Evolutionary conservation across 2,329 filamentous ascomycete genomes (phyloP).

Genomic region (Ustulina deusta): DNA sequence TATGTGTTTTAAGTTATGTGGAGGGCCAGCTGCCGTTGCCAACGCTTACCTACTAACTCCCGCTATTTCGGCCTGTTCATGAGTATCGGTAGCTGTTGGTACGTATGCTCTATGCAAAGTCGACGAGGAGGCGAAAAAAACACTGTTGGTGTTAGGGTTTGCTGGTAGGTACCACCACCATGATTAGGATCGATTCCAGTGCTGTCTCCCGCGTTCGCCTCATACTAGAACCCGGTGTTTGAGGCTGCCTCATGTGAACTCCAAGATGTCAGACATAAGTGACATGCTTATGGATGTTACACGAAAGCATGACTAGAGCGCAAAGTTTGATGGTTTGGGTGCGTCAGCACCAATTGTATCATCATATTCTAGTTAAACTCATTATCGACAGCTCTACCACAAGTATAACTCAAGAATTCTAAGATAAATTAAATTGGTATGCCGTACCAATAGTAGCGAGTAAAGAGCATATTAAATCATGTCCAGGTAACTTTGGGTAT

Average conservation of each 20-base stretch:
- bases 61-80: not conserved
- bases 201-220: not conserved
- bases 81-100: not conserved
- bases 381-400: slow-evolving; percentile 22
- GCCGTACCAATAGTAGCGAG: slow-evolving; percentile 12
- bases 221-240: not conserved
- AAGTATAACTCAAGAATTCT: slow-evolving; percentile 23
- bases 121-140: too few species aligned
- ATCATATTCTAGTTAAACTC: slow-evolving; percentile 19
- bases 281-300: not conserved
- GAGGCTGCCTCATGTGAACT: not conserved
- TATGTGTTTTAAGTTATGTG: not conserved
- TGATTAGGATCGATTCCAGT: not conserved
- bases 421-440: slow-evolving; percentile 14
- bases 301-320: too few species aligned
- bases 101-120: too few species aligned
- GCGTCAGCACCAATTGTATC: not conserved
- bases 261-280: not conserved
- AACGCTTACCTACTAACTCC: not conserved
- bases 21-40: not conserved
- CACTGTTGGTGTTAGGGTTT: not conserved
- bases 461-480: slow-evolving; percentile 41
- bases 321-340: not conserved
- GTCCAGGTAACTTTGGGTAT: slow-evolving; percentile 46
- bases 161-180: not conserved